phyloP scores from a whole-genome alignment of 768 basidiomycete genomes.

The Lentinula raphanica region DNA sequence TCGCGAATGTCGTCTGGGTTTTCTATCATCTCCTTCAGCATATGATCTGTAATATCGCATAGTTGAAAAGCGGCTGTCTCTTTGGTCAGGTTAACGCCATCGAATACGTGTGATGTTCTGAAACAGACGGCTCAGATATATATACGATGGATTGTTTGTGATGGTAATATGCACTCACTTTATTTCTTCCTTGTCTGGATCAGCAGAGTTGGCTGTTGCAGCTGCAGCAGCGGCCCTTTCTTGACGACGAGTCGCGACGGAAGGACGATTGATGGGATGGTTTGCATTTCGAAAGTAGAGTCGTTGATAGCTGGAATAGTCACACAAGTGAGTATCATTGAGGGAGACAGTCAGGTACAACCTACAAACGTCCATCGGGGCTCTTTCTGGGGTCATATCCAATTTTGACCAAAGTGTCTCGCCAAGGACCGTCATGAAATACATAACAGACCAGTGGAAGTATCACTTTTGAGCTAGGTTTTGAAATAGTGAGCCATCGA shows the following conservation, averaged over 20 bases:
- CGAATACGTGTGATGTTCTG: conserved; percentile 80
- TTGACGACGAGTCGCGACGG: conserved; percentile 65
- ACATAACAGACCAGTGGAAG: conserved; percentile 81
- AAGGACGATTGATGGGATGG: conserved; percentile 72
- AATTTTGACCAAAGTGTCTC: conserved; percentile 81
- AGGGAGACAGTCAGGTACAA: too few relatives aligned
- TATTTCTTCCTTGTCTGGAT: conserved; percentile 27
- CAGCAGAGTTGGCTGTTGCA: conserved; percentile 15
- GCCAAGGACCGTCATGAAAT: conserved; percentile 92
- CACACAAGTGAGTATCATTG: too few relatives aligned
- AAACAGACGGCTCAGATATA: background rate
- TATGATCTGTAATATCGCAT: conserved; percentile 84
- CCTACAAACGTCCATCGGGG: conserved; percentile 70
- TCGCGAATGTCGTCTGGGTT: conserved; percentile 65
- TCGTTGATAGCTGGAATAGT: conserved; percentile 91
- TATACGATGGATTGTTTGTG: background rate
- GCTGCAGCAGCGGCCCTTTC: conserved; percentile 31
- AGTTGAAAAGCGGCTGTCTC: conserved; percentile 93
- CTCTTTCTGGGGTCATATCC: conserved; percentile 87
- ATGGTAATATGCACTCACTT: conserved; percentile 20
- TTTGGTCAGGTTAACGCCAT: conserved; percentile 72
- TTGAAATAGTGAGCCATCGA: background rate
- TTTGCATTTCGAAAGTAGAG: conserved; percentile 87
- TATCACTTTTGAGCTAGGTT: conserved; percentile 63
- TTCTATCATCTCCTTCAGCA: conserved; percentile 78